Percentiles rank a stretch among this genome's conserved stretches.
phyloP scores from a whole-genome alignment of 805 yeast genomes.

The Metschnikowia peoriensis region DNA sequence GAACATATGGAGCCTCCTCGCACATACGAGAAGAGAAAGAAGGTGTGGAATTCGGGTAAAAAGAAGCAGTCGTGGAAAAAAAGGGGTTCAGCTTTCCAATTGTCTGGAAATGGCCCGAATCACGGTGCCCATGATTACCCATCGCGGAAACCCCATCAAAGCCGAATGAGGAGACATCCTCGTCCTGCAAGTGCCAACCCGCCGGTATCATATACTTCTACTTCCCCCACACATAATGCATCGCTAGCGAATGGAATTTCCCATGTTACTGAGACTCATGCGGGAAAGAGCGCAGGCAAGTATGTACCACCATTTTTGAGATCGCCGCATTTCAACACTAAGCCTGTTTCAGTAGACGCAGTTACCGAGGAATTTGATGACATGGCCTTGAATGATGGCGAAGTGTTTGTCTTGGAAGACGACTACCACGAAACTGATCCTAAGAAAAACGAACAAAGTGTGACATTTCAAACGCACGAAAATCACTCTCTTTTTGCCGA shows the following conservation, averaged over 20 bases:
- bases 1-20: slow-evolving; percentile 14
- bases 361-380: slow-evolving; percentile 38
- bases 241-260: neutral
- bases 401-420: slow-evolving; percentile 44
- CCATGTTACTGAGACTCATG: slow-evolving; percentile 1
- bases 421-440: slow-evolving; percentile 21
- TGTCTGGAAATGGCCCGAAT: neutral
- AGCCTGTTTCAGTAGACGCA: slow-evolving; percentile 34
- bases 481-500: neutral
- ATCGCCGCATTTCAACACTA: slow-evolving; percentile 29
- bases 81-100: slow-evolving; percentile 6
- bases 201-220: neutral
- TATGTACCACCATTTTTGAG: slow-evolving; percentile 44
- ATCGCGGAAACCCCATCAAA: slow-evolving; percentile 3
- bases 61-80: slow-evolving; percentile 31
- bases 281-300: slow-evolving; percentile 24
- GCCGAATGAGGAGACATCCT: slow-evolving; percentile 6
- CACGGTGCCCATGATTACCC: neutral
- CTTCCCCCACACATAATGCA: slow-evolving; percentile 1
- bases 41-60: slow-evolving; percentile 16
- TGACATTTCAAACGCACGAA: neutral
- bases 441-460: neutral
- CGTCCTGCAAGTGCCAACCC: slow-evolving; percentile 8
- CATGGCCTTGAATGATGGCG: slow-evolving; percentile 32
- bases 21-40: slow-evolving; percentile 20